Base-by-base conservation (phyloP, 1,284 basidiomycete species). In the Xerocomus amazonicus region DNA sequence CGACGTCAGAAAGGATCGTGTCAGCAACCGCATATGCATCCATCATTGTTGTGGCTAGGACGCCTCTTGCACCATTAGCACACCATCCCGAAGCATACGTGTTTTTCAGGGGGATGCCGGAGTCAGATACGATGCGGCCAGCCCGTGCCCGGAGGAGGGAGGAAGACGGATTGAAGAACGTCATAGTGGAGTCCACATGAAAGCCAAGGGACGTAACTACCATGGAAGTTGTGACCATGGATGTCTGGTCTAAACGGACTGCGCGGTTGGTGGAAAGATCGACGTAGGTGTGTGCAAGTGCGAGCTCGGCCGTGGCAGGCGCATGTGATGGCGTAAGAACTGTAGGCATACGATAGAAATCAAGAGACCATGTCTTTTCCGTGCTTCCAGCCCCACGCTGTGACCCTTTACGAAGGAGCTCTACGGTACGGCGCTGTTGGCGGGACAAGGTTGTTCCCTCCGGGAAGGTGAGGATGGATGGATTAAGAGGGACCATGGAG, bases 81-180 rank as follows among this genome's bases (percentile, higher is more conserved):
- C 92, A 87, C 97, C 97, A 99, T 3, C 96, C 96, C 1, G 91
- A 87, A 2, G 91, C 87, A 65, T 97, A 98, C n/a, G 92, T 75
- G 34, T 87, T 86, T 26, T 76, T 76, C 50, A 80, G 57, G 4
- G 63, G 70, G 17, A 55, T 66, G 7, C 73, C 80, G 16, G 59
- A 63, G 19, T 66, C 58, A 8, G 71, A 74, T 51, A 80, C 60
- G n/a, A 90, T 71, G 17, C 82, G 75, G 6, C 80, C 81, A 6
- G 68, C 65, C 2, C 69, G 56, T 1, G 78, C 78, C 14, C 80
- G 78, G n/a, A 88, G 66, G 57, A 81, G 81, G 3, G 73, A 66
- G 2, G 79, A 66, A 0, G 69, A 58, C 0, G 79, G 70, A 51
- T 87, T 83, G 57, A 78, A 77, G 69, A 75, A 84, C 3, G 73